Base-by-base conservation (phyloP, 2,329 filamentous ascomycete genomes). In the Aspergillus novofumigatus region DNA sequence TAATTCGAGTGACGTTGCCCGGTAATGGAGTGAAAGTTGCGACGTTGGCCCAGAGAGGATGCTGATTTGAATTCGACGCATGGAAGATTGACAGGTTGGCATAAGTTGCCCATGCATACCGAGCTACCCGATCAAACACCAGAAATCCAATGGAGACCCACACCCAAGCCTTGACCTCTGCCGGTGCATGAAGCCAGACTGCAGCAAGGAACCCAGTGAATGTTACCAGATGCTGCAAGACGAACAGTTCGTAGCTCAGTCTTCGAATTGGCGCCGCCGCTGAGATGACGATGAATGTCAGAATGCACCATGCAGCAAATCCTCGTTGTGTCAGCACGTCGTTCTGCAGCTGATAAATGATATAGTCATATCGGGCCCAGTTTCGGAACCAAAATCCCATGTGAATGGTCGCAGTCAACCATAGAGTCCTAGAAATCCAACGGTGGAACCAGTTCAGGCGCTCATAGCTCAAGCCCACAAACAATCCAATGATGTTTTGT, bases 1-100 rank as follows among this genome's bases (percentile, higher is more conserved):
- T 82, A 58, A 88, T 76, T 8, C 80, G 78, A 3, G 84, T 86
- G 28, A 83, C 78, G 50, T 81, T 75, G 49, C 81, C 80, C 1
- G 83, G 74, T 1, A 87, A 71, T 17, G 83, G 72, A 1, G 78
- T 74, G 56, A 82, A 76, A 3, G 69, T 74, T 1, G 79, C 78
- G 32, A 69, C 70, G 62, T 78, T 78, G 3, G 73, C 66, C 69
- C 77, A 75, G 4, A 75, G 26, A 55, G 57, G 14, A 28, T 63
- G 50, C 28, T 59, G n/a, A 35, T 32, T 38, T 53, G 63, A 10
- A 49, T 65, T 55, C 14, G 49, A 53, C 2, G 60, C 59, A 26
- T 78, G 75, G 47, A 78, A 74, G 6, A 79, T 55, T 0, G 74
- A 70, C 25, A 80, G 35, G 58, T 80, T 81, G 28, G 65, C 62